Base-by-base conservation (phyloP, 345 rosid species). In the Passiflora organensis region DNA sequence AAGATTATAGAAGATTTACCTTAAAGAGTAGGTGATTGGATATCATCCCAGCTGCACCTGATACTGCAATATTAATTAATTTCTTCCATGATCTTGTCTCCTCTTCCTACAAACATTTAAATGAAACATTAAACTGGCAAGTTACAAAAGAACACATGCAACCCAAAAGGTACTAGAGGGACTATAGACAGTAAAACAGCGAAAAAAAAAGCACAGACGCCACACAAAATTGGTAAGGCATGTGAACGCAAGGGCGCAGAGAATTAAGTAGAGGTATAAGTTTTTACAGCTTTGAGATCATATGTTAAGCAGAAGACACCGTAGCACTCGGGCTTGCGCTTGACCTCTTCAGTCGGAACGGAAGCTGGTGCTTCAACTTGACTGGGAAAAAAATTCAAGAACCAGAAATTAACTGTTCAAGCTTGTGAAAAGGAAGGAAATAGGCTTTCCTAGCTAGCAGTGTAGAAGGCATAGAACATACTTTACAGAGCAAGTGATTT, bases 11-110 rank as follows among this genome's bases (percentile, higher is more conserved):
- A 62, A 32, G 1, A 28, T 79, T 78, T 79, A 89, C 99, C 74
- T 93, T 93, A 85, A 89, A 93, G 56, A 93, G 94, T 47, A 93
- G 85, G 65, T 93, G 96, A 63, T 93, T 89, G 14, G 99, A 76
- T 20, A 93, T 93, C 95, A 81, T 93, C 38, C 99, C 99, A 60
- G 99, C 96, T 54, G 95, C 96, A 52, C 96, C 99, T 49, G 99
- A 93, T 10, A 93, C 95, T 14, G 91, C 80, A 24, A 93, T 71
- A 59, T 72, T 82, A 41, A 93, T 78, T 42, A 79, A 32, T 73
- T 86, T 93, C 79, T 89, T 86, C 99, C 96, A 93, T 56, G 89
- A 67, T 76, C 69, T 84, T 58, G 99, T 93, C 80, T 89, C 77
- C 28, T 93, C 99, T 67, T 89, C 96, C 99, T 91, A 28, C 34